phyloP scores from a whole-genome alignment of 2,329 filamentous ascomycete species.

The Aspergillus luchuensis region DNA sequence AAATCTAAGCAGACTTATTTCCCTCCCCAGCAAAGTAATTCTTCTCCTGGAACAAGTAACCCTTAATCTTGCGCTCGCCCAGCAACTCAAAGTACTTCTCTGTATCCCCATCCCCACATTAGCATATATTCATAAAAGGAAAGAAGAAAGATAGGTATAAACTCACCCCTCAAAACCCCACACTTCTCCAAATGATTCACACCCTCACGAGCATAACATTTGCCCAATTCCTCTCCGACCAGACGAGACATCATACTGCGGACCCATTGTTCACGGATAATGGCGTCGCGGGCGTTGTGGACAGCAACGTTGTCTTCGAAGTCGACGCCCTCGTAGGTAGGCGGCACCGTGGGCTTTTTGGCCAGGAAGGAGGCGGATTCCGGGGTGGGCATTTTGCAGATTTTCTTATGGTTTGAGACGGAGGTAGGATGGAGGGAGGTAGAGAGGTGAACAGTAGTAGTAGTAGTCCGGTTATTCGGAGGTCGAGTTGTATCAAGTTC shows the following conservation, averaged over 20 bases:
- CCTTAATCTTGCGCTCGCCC: constrained; percentile 64
- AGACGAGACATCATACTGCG: constrained; percentile 69
- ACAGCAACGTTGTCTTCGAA: constrained; percentile 65
- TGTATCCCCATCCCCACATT: constrained; percentile 30
- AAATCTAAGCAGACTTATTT: constrained; percentile 31
- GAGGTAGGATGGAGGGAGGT: not conserved
- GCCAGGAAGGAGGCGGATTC: constrained; percentile 66
- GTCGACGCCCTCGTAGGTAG: constrained; percentile 68
- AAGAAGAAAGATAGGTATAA: not conserved
- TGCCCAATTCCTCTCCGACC: constrained; percentile 67
- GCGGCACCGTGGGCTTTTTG: constrained; percentile 66
- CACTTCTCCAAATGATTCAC: constrained; percentile 71
- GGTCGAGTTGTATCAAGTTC: constrained; percentile 12
- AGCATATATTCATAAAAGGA: not conserved
- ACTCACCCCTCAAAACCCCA: constrained; percentile 64
- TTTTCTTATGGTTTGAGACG: not conserved
- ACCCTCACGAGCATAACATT: constrained; percentile 66
- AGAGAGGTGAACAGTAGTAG: not conserved
- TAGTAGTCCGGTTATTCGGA: no score
- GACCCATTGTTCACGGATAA: constrained; percentile 69
- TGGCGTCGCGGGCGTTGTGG: constrained; percentile 65
- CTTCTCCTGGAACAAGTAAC: constrained; percentile 65
- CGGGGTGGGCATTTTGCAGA: constrained; percentile 60
- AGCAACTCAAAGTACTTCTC: constrained; percentile 67
- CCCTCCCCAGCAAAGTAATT: constrained; percentile 52